These are phyloP conservation scores for Ceratocystis colombiana DNA, from an alignment of 2,329 filamentous ascomycete species.

Conservation along the genomic window DNA sequence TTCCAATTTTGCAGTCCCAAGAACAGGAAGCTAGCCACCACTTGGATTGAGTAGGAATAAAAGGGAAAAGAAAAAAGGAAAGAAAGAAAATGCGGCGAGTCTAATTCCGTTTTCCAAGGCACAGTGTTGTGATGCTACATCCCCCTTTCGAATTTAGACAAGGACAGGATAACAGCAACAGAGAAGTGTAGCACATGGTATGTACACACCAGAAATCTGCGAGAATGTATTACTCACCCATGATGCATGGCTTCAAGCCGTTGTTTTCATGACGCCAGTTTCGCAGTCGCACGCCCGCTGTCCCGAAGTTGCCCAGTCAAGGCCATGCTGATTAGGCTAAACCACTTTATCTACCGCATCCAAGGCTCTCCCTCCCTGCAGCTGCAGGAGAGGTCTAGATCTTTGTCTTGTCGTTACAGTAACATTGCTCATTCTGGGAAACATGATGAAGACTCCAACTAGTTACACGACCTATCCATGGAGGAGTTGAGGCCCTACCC, in stretches of 20 bases:
- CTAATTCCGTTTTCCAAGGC: not conserved
- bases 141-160: conserved; percentile 1
- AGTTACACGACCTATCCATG: conserved; percentile 7
- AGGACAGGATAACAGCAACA: not conserved
- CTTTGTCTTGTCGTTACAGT: not conserved
- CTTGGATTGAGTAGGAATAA: not conserved
- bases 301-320: not conserved
- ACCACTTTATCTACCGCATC: not conserved
- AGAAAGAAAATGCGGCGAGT: not conserved
- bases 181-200: not conserved
- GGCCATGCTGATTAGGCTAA: not conserved
- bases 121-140: not conserved
- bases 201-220: too few relatives aligned
- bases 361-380: not conserved
- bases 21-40: not conserved
- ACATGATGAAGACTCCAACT: not conserved
- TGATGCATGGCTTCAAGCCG: not conserved
- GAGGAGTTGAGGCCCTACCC: conserved; percentile 7
- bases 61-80: not conserved
- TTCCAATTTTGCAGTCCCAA: not conserved
- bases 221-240: not conserved
- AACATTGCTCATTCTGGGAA: not conserved
- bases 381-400: not conserved
- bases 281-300: not conserved
- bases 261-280: not conserved